A percentile compares a stretch with the other conserved stretches of the same genome.
These are phyloP conservation scores for Scleromitrula shiraiana DNA, from an alignment of 2,329 filamentous ascomycete species.

Conservation along the genomic window DNA sequence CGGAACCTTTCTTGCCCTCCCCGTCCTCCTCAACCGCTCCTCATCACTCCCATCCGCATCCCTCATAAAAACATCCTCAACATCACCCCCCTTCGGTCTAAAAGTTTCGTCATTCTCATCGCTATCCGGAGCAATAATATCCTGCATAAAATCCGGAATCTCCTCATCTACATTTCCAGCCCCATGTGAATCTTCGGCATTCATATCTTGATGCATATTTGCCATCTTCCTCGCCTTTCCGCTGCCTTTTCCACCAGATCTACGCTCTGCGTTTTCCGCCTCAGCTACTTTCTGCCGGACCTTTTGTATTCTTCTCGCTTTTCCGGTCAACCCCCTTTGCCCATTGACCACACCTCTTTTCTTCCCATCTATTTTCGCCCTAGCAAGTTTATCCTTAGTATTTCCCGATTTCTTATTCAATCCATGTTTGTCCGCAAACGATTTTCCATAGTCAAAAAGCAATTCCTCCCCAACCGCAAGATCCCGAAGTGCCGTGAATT, in stretches of 20 bases:
- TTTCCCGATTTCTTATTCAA: slow-evolving; percentile 40
- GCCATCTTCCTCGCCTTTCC: slow-evolving; percentile 13
- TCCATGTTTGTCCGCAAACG: slow-evolving; percentile 46
- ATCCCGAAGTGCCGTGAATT: slow-evolving; percentile 58
- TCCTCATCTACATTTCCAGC: neutral
- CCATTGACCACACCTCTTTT: slow-evolving; percentile 20
- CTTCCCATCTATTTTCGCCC: slow-evolving; percentile 11
- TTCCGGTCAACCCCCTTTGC: slow-evolving; percentile 15
- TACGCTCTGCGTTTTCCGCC: slow-evolving; percentile 3
- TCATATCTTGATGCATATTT: no score
- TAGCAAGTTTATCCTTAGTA: slow-evolving; percentile 8
- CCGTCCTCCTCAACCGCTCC: neutral
- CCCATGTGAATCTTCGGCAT: neutral
- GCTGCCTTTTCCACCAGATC: slow-evolving; percentile 2
- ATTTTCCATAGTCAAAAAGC: slow-evolving; percentile 73
- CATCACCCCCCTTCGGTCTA: neutral
- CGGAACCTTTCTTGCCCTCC: neutral
- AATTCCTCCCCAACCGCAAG: slow-evolving; percentile 68
- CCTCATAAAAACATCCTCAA: neutral
- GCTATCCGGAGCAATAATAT: neutral
- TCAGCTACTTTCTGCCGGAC: neutral
- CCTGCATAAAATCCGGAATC: neutral
- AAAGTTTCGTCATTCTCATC: neutral
- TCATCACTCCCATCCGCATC: slow-evolving; percentile 1
- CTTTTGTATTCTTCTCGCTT: slow-evolving; percentile 9